phyloP scores from a whole-genome alignment of 495 filamentous ascomycete genomes.

The Daldinia decipiens region DNA sequence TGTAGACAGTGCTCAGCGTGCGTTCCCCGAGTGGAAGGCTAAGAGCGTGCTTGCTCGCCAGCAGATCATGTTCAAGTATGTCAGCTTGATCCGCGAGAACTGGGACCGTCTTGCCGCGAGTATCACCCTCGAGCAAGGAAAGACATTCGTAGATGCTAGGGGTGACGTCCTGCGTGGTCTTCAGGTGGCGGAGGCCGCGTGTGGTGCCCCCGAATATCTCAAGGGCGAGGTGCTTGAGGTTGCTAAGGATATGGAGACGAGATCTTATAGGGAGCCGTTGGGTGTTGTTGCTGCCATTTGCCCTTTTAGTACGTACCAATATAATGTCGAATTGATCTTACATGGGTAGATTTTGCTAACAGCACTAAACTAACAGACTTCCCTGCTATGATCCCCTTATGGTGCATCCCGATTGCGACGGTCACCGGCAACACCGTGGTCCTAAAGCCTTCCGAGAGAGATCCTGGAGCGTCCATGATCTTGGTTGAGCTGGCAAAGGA shows the following conservation, averaged over 20 bases:
- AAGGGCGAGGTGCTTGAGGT: slow-evolving; percentile 96
- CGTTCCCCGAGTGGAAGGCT: slow-evolving; percentile 86
- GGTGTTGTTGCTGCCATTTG: slow-evolving; percentile 97
- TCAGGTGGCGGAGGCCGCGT: slow-evolving; percentile 96
- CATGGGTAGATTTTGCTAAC: slow-evolving; percentile 26
- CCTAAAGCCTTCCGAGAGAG: slow-evolving; percentile 96
- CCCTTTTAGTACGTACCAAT: slow-evolving; percentile 83
- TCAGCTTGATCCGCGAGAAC: slow-evolving; percentile 86
- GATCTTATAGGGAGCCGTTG: slow-evolving; percentile 90
- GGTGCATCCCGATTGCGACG: slow-evolving; percentile 95
- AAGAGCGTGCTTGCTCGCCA: slow-evolving; percentile 87
- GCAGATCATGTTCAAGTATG: slow-evolving; percentile 98
- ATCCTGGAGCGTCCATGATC: slow-evolving; percentile 98
- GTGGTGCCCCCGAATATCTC: slow-evolving; percentile 91
- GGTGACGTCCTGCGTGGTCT: slow-evolving; percentile 95
- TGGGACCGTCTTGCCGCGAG: slow-evolving; percentile 96
- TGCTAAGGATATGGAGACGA: slow-evolving; percentile 98
- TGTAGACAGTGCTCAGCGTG: slow-evolving; percentile 86
- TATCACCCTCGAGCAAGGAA: slow-evolving; percentile 98
- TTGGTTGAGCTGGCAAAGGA: slow-evolving; percentile 90
- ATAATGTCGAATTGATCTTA: background rate
- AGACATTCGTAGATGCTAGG: slow-evolving; percentile 95
- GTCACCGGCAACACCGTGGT: slow-evolving; percentile 94
- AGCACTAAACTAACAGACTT: slow-evolving; percentile 70
- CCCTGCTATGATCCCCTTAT: slow-evolving; percentile 98